Evolutionary conservation across 2,329 filamentous ascomycete genomes (phyloP), one percentile per base, ranked within the genome.

Genomic region (Fusarium sp.): DNA sequence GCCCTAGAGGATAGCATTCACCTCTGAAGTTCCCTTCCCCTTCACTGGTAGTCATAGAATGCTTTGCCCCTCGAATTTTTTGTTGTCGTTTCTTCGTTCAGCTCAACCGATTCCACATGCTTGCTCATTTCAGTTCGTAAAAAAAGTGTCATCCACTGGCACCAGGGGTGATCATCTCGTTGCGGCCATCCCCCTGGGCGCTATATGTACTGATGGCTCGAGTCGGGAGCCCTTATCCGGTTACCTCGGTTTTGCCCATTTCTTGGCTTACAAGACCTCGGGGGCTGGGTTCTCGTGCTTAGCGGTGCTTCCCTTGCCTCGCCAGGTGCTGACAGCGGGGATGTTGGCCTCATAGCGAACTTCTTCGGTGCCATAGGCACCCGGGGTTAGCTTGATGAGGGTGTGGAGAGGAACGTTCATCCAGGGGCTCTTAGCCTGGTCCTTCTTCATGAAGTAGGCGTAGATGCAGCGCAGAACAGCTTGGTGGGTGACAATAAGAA

Each of bases 371-470:
- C 94, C 94, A 82, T 99, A 99, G 9, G 97, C 97, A 70, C 94
- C 91, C 3, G 97, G 97, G 7, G 97, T 98, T 61, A 99, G 88
- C 85, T 98, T 98, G 85, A 99, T 98, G 57, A 99, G 88, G 10
- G 95, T 98, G 83, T 99, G 97, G 70, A 99, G 88, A 8, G 97
- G 97, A 10, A 99, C 97, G 80, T 98, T 96, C 94, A 98, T 98
- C 97, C 97, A 99, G 0, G 97, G 97, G 76, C 94, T 97, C 84
- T 94, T 91, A 78, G 95, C 92, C 83, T 98, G 97, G 64, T 95
- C 93, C 79, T 97, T 95, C 80, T 98, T 97, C 93, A 98, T 98
- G 83, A 98, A 99, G 84, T 99, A 99, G 33, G 97, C 95, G 81
- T 98, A 99, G 79, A 99, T 98, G 86, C 97, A 99, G 69, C 97